Evolutionary conservation across 2,329 filamentous ascomycete species (phyloP), one percentile per base, ranked within the genome.

Genomic region (Alternaria metachromatica): DNA sequence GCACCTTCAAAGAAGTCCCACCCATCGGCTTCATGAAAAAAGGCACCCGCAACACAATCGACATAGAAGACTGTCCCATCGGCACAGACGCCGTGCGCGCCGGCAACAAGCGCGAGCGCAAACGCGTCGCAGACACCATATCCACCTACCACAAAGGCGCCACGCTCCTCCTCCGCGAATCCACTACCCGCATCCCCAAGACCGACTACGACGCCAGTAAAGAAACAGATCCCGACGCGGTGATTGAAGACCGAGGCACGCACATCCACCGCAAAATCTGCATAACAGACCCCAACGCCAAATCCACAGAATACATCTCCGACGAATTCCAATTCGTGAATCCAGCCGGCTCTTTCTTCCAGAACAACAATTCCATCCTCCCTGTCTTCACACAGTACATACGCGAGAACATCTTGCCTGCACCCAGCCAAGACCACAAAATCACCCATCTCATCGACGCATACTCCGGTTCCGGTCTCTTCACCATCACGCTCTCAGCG

Each of bases 331-430:
- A 90, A 76, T 97, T 99, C 83, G 90, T 90, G 78, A 98, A 97
- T 83, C 93, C 92, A 3, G 96, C 96, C 11, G 94, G 94, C 63
- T 89, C 93, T 56, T 99, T 99, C 84, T 99, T 99, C 87, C 96
- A 99, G 78, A 99, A 99, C 86, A 99, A 99, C 87, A 98, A 98
- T 85, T 96, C 94, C 59, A 98, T 99, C 81, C 90, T 99, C 23
- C 89, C 92, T 28, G 82, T 84, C 15, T 97, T 98, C 81, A 97
- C 94, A 13, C 86, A 89, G 69, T 97, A 96, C 83, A 92, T 98
- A 78, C 92, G 93, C 66, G 86, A 91, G 41, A 88, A 91, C 80
- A 92, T 95, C 74, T 84, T 94, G 2, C 90, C 89, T 25, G 44
- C 71, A 21, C 44, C 71, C 28, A 20, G 53, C 10, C 21, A 64